A percentile compares a stretch with the other conserved stretches of the same genome.
phyloP scores from a whole-genome alignment of 1,139 yeast genomes.

The Suhomyces bokatorum region DNA sequence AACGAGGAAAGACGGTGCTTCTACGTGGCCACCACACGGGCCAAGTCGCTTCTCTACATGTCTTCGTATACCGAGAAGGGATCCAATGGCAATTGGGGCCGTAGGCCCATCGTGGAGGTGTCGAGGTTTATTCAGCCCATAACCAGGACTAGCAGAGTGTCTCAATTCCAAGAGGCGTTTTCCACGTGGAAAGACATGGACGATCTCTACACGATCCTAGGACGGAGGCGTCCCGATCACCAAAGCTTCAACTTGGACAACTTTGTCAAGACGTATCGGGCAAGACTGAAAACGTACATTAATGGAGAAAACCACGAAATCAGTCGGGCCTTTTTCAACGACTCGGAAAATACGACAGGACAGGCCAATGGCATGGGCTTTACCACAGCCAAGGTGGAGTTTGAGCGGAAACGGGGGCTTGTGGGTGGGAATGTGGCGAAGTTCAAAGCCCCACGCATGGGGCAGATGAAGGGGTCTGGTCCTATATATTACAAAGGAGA shows the following conservation, averaged over 20 bases:
- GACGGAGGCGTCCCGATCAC: constrained; percentile 1
- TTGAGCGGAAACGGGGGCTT: constrained; percentile 4
- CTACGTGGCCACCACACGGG: constrained; percentile 87
- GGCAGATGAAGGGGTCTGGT: not conserved
- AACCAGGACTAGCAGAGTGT: constrained; percentile 9
- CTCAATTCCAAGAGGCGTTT: constrained; percentile 22
- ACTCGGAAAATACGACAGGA: constrained; percentile 4
- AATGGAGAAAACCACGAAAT: constrained; percentile 14
- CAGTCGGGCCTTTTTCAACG: not conserved
- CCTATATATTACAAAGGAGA: not conserved
- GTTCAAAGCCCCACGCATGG: constrained; percentile 11
- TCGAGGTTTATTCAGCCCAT: constrained; percentile 33
- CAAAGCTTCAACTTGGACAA: constrained; percentile 9
- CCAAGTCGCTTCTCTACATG: constrained; percentile 49
- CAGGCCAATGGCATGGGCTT: constrained; percentile 11
- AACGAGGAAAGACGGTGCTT: constrained; percentile 82
- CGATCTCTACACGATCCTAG: constrained; percentile 21
- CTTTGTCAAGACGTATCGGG: constrained; percentile 14
- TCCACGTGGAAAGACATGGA: constrained; percentile 16
- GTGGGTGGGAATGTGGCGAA: not conserved
- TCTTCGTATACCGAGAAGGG: constrained; percentile 35
- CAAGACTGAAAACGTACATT: constrained; percentile 15
- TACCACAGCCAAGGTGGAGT: constrained; percentile 15
- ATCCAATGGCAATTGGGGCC: constrained; percentile 21
- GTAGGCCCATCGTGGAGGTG: constrained; percentile 22